Conservation (phyloP, 768 basidiomycete species). For the Trametes cingulata region DNA sequence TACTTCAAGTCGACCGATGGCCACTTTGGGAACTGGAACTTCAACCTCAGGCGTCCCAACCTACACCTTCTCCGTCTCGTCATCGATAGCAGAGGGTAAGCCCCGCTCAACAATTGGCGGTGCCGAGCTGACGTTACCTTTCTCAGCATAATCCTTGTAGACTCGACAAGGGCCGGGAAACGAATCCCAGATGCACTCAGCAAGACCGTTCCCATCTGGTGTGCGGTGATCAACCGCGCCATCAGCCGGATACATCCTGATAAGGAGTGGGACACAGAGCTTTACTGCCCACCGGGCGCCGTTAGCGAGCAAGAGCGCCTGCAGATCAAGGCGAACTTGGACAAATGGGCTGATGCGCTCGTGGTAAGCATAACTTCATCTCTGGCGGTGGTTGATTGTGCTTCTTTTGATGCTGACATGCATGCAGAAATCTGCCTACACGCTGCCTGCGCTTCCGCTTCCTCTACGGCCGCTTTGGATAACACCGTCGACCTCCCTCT, state of each 20-base stretch:
- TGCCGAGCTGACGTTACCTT: no score
- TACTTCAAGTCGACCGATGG: slow-evolving; percentile 96
- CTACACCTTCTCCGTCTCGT: slow-evolving; percentile 71
- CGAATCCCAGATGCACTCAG: slow-evolving; percentile 91
- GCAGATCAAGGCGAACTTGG: slow-evolving; percentile 69
- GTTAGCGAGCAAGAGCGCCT: slow-evolving; percentile 77
- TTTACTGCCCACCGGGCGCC: slow-evolving; percentile 71
- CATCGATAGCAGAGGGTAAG: slow-evolving; percentile 56
- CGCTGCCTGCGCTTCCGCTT: slow-evolving; percentile 53
- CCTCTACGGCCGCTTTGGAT: slow-evolving; percentile 90
- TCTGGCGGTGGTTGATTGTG: not conserved
- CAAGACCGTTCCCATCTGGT: slow-evolving; percentile 90
- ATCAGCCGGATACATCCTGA: slow-evolving; percentile 29
- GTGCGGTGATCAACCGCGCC: slow-evolving; percentile 80
- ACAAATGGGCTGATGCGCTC: slow-evolving; percentile 69
- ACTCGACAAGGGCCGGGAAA: slow-evolving; percentile 92
- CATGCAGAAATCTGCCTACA: slow-evolving; percentile 68
- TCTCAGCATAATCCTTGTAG: slow-evolving; percentile 79
- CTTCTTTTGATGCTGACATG: not conserved
- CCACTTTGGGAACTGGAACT: slow-evolving; percentile 81
- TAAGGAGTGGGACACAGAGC: slow-evolving; percentile 49
- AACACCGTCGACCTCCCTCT: slow-evolving; percentile 63
- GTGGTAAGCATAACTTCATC: slow-evolving; percentile 46
- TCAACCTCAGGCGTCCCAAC: slow-evolving; percentile 83
- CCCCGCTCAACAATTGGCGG: not conserved